These are phyloP conservation scores for Athelia psychrophila DNA, from an alignment of 1,284 basidiomycete genomes.

Conservation along the genomic window DNA sequence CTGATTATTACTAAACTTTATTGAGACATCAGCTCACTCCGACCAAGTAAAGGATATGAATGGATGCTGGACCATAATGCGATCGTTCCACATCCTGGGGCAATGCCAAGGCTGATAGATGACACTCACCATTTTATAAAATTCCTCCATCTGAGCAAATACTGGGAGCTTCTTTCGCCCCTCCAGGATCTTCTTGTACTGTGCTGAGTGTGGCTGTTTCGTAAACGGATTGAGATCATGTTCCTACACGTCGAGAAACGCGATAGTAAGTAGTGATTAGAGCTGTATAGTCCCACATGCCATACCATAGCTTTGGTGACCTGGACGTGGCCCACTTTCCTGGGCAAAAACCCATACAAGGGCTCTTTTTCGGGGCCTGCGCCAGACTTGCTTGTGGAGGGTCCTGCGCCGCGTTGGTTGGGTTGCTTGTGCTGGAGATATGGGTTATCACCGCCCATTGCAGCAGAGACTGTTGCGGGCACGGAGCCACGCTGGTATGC, in stretches of 20 bases:
- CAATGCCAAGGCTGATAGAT: not conserved
- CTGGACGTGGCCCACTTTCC: constrained; percentile 73
- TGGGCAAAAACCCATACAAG: constrained; percentile 75
- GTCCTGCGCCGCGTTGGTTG: constrained; percentile 27
- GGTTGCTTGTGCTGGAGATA: constrained; percentile 50
- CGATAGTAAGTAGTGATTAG: not conserved
- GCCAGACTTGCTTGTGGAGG: constrained; percentile 15
- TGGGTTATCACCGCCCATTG: constrained; percentile 40
- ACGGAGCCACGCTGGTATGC: no score
- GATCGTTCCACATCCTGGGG: not conserved
- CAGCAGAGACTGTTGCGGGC: not conserved
- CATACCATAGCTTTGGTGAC: constrained; percentile 73
- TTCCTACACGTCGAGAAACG: constrained; percentile 45
- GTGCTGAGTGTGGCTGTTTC: constrained; percentile 67
- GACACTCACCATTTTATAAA: constrained; percentile 74
- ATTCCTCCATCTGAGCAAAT: constrained; percentile 90
- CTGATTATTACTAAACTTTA: constrained; percentile 82
- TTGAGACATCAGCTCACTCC: constrained; percentile 30
- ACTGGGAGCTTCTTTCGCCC: constrained; percentile 89
- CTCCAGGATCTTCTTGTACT: constrained; percentile 88
- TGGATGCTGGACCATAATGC: not conserved
- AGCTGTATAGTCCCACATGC: constrained; percentile 2
- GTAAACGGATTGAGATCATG: constrained; percentile 91
- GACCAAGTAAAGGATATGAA: constrained; percentile 4
- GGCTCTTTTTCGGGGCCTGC: constrained; percentile 45